These are phyloP conservation scores for Cercospora berteroae DNA, from an alignment of 2,329 filamentous ascomycete genomes.

Conservation along the genomic window DNA sequence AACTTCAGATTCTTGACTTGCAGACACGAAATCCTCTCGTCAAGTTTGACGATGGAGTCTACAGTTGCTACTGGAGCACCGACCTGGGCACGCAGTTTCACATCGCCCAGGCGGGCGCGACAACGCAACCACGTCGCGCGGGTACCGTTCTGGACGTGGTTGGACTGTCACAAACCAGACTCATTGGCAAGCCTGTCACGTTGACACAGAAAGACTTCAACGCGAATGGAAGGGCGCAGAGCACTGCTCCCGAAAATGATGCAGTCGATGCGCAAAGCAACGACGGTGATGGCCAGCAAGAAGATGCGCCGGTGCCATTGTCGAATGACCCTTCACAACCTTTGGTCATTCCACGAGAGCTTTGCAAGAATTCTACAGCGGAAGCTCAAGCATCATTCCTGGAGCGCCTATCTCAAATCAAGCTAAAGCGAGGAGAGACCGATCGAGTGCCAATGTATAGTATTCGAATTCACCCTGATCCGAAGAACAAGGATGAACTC, in stretches of 20 bases:
- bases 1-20: constrained; percentile 63
- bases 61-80: constrained; percentile 76
- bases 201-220: constrained; percentile 41
- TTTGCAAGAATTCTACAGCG: constrained; percentile 21
- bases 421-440: constrained; percentile 43
- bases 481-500: constrained; percentile 26
- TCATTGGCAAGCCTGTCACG: constrained; percentile 65
- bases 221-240: background rate
- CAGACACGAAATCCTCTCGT: constrained; percentile 74
- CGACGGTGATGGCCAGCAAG: background rate
- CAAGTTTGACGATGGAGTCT: constrained; percentile 74
- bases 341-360: constrained; percentile 26
- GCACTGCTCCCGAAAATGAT: constrained; percentile 4
- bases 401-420: constrained; percentile 42
- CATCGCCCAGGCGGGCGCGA: constrained; percentile 45
- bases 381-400: constrained; percentile 41
- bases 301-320: background rate
- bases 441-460: constrained; percentile 35
- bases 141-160: constrained; percentile 66
- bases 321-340: constrained; percentile 11
- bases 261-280: background rate
- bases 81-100: constrained; percentile 79
- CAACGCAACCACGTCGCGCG: constrained; percentile 48
- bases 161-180: constrained; percentile 66
- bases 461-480: constrained; percentile 30